These are phyloP conservation scores for Candida glucosophila DNA, from an alignment of 1,139 yeast species.

Conservation along the genomic window DNA sequence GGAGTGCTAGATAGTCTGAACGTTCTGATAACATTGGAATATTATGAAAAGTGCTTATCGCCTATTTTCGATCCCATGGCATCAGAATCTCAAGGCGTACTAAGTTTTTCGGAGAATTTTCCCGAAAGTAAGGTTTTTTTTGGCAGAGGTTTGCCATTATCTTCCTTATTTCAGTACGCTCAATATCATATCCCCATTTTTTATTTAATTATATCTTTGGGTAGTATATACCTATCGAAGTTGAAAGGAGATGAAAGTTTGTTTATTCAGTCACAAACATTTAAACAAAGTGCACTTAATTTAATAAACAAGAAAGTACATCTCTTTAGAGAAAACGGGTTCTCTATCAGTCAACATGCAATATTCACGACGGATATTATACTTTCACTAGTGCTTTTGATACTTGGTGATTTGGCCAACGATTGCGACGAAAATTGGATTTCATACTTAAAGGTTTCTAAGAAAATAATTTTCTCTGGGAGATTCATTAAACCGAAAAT, in stretches of 20 bases:
- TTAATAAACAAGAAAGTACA: too few relatives aligned
- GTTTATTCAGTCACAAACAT: too few relatives aligned
- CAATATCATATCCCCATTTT: slow-evolving; percentile 16
- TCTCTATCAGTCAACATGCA: too few relatives aligned
- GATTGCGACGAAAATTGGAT: slow-evolving; percentile 20
- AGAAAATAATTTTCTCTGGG: slow-evolving; percentile 10
- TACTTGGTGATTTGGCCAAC: slow-evolving; percentile 21
- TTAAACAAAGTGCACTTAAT: too few relatives aligned
- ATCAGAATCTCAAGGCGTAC: too few relatives aligned
- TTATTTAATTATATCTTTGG: slow-evolving; percentile 17
- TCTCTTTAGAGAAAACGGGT: too few relatives aligned
- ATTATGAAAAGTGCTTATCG: slow-evolving; percentile 18
- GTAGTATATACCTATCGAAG: slow-evolving; percentile 18
- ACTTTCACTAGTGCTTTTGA: slow-evolving; percentile 16
- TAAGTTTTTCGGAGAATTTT: slow-evolving; percentile 8
- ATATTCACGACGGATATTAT: slow-evolving; percentile 11
- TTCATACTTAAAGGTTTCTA: slow-evolving; percentile 14
- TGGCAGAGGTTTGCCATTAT: slow-evolving; percentile 17
- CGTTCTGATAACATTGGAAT: slow-evolving; percentile 13
- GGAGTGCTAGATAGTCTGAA: slow-evolving; percentile 9
- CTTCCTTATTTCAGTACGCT: slow-evolving; percentile 16
- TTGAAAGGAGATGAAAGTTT: too few relatives aligned
- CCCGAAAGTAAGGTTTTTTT: slow-evolving; percentile 8
- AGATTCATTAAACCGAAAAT: slow-evolving; percentile 10
- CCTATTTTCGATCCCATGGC: slow-evolving; percentile 23